These are phyloP conservation scores for Colletotrichum trifolii DNA, from an alignment of 2,329 filamentous ascomycete genomes.

Conservation along the genomic window DNA sequence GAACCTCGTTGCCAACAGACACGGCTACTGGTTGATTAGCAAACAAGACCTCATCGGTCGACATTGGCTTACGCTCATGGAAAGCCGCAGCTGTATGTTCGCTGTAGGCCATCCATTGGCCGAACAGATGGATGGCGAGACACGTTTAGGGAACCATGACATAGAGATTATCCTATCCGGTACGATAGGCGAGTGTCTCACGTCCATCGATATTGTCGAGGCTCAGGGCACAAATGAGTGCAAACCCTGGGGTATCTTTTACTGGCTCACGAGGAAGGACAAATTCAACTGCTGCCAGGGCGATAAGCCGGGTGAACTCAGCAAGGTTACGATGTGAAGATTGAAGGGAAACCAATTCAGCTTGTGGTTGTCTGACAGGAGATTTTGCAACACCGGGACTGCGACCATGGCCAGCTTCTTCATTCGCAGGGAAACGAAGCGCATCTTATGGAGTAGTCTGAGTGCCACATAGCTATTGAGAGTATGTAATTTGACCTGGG, in stretches of 20 bases:
- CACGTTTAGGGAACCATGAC: conserved; percentile 11
- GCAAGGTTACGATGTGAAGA: background rate
- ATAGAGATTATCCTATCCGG: background rate
- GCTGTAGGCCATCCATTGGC: conserved; percentile 6
- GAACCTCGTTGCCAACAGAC: background rate
- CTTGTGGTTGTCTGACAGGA: background rate
- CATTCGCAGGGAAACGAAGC: background rate
- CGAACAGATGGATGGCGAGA: background rate
- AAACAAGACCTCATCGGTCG: conserved; percentile 7
- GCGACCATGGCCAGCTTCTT: background rate
- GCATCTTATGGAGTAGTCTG: background rate
- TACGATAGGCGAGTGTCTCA: background rate
- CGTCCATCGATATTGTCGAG: conserved; percentile 4
- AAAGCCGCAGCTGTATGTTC: conserved; percentile 8
- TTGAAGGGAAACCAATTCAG: background rate
- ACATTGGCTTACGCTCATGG: conserved; percentile 15
- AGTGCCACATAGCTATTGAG: background rate
- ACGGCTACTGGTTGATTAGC: conserved; percentile 8
- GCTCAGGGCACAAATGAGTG: conserved; percentile 11
- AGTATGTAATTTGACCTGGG: background rate
- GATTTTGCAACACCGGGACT: background rate
- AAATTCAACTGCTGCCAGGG: conserved; percentile 21
- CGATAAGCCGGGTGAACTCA: background rate
- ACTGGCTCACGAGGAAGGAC: conserved; percentile 16
- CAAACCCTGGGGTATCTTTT: conserved; percentile 2